Evolutionary conservation across 495 filamentous ascomycete genomes (phyloP).

Genomic region (Annulohypoxylon moriforme): DNA sequence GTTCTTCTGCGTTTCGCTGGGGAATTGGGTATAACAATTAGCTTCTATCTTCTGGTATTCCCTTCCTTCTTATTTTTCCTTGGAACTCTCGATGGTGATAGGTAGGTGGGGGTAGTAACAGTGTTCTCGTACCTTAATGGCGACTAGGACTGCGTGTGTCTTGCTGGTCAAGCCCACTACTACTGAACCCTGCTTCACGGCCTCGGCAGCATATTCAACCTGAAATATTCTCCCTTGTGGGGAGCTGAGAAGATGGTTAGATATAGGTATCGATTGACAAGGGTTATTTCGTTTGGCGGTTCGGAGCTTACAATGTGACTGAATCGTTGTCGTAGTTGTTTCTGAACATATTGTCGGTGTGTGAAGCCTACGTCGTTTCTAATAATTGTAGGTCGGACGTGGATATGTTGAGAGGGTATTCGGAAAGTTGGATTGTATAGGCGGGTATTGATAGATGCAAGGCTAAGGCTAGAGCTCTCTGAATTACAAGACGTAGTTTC

Average conservation of each 20-base stretch:
- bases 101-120: not conserved
- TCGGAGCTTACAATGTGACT: conserved; percentile 87
- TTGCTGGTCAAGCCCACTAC: conserved; percentile 97
- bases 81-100: not conserved
- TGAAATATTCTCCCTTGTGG: conserved; percentile 99
- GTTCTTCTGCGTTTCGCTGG: conserved; percentile 97
- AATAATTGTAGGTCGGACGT: conserved; percentile 15
- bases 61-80: not conserved
- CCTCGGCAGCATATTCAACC: conserved; percentile 98
- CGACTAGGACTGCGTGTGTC: conserved; percentile 95
- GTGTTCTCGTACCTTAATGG: conserved; percentile 82
- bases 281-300: conserved; percentile 22
- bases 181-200: conserved; percentile 98
- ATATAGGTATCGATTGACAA: conserved; percentile 36
- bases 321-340: conserved; percentile 99
- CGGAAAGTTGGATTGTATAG: conserved; percentile 39
- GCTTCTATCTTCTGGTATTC: not conserved
- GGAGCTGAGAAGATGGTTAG: conserved; percentile 70
- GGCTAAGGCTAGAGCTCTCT: conserved; percentile 37
- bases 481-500: conserved; percentile 28
- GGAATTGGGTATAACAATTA: not conserved
- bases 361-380: conserved; percentile 5
- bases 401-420: conserved; percentile 40
- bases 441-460: conserved; percentile 26
- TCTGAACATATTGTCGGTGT: conserved; percentile 82